Evolutionary conservation across 2,329 filamentous ascomycete genomes (phyloP), one percentile per base, ranked within the genome.

Genomic region (Escovopsis weberi): DNA sequence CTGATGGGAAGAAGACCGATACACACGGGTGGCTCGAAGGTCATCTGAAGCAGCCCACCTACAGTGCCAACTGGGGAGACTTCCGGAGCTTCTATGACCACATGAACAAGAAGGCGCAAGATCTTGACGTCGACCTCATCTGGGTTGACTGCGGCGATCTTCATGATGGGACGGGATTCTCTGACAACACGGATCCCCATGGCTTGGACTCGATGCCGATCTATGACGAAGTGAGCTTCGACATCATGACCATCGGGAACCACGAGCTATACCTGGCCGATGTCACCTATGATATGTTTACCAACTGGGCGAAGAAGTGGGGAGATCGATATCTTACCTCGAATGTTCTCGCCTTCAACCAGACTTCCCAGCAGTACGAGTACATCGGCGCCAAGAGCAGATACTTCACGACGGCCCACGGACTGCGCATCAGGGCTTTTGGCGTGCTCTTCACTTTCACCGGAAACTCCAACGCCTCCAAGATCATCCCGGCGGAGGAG

Each of bases 1-100:
- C 23, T 23, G 23, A n/a, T 15, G 63, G 62, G 77, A 73, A 3
- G 74, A 79, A 63, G 62, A 77, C 73, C 3, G 74, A 79, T 47
- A 76, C 72, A 0, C 74, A 78, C 52, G 73, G 73, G 18, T 76
- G 75, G 75, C 62, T 78, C 15, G 70, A 74, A 50, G 72, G 73
- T 4, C 72, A 78, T 52, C 55, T 79, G 47, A 76, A 78, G 50
- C 72, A 80, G 57, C 62, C 67, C 50, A 78, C 77, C 51, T 80
- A 78, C 47, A 74, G 75, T 35, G 76, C 75, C 2, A 77, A 81
- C 52, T 80, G 75, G 74, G 77, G 77, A 23, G 77, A 81, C 54
- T 79, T 72, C 55, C 73, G 75, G 36, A 70, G 70, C 43, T 80
- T 80, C 52, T 66, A 70, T 11, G 67, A 65, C 40, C 69, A 69